Base-by-base conservation (phyloP, 192 early-diverging fungal genomes). In the Allomyces macrogynus region DNA sequence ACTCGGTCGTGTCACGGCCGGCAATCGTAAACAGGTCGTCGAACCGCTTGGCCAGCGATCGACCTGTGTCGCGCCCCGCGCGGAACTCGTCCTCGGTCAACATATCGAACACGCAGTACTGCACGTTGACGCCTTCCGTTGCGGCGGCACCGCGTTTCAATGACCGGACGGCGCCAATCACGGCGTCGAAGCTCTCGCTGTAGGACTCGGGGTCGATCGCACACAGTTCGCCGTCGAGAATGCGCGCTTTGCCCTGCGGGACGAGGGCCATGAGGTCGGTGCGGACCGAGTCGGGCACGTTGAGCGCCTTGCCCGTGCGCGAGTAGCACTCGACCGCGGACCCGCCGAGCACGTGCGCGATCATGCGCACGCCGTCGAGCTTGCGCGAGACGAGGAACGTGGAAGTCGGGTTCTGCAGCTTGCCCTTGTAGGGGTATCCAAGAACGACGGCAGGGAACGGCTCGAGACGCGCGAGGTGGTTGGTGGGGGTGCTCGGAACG, bases 41-140 rank as follows among this genome's bases (percentile, higher is more conserved):
- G 3, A 40, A 8, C 32, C 32, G 32, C 32, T 2, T 40, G 3
- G 32, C 7, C 4, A 40, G 32, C 32, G 7, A 40, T 40, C 32
- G 32, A 8, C 32, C 32, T 7, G 32, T 40, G 8, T 40, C 3
- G 32, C 32, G 32, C 8, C 32, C 32, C 32, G 65, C 60, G 26
- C 26, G 26, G 61, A 80, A 78, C 7, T 71, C 73, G n/a, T 70
- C 40, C 7, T 67, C 49, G 10, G 69, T 64, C 22, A 80, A 54
- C 25, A 69, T 67, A 63, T 82, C 80, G 69, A 82, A 82, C 0
- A 82, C 42, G 18, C 74, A 73, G 49, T 78, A 82, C 49, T n/a
- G 49, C 49, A 57, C 20, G 49, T 57, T 20, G 5, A 40, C 32
- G 5, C 32, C 32, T 40, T 40, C 5, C 5, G 32, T 40, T 40